Conservation (phyloP, 2,329 filamentous ascomycete species). For the Diaporthe sp. region DNA sequence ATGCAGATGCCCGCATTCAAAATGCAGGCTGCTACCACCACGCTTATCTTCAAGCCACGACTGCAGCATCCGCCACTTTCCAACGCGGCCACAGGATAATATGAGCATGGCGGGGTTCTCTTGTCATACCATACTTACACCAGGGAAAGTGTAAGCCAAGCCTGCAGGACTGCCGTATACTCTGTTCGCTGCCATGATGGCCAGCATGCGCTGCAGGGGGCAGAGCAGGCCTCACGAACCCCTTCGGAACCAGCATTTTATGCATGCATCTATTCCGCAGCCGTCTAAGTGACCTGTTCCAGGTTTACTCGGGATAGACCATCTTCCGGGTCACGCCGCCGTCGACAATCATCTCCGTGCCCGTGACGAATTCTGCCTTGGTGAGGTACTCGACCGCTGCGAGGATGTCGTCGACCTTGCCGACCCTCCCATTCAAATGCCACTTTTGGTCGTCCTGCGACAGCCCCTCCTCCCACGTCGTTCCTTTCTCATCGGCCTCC, state of each 20-base stretch:
- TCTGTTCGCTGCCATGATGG: background rate
- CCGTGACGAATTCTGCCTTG: constrained; percentile 48
- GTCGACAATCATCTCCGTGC: constrained; percentile 49
- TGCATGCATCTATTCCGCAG: background rate
- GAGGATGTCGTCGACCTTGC: constrained; percentile 59
- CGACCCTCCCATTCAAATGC: constrained; percentile 64
- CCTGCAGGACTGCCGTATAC: background rate
- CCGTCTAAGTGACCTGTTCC: background rate
- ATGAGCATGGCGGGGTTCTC: background rate
- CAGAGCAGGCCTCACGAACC: background rate
- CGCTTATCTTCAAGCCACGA: background rate
- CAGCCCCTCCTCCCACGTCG: constrained; percentile 61
- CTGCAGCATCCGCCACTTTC: background rate
- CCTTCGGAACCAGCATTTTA: background rate
- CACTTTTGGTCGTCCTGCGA: constrained; percentile 59
- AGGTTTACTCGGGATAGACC: constrained; percentile 48
- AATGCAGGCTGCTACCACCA: constrained; percentile 7
- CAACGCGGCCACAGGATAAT: background rate
- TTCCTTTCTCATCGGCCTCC: constrained; percentile 53
- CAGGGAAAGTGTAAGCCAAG: background rate
- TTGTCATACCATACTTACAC: background rate
- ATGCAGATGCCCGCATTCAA: background rate
- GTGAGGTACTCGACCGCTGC: constrained; percentile 47
- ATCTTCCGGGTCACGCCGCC: constrained; percentile 50
- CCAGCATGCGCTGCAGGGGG: background rate